Base-by-base conservation (phyloP, 768 basidiomycete genomes). In the Lactarius sp. region DNA sequence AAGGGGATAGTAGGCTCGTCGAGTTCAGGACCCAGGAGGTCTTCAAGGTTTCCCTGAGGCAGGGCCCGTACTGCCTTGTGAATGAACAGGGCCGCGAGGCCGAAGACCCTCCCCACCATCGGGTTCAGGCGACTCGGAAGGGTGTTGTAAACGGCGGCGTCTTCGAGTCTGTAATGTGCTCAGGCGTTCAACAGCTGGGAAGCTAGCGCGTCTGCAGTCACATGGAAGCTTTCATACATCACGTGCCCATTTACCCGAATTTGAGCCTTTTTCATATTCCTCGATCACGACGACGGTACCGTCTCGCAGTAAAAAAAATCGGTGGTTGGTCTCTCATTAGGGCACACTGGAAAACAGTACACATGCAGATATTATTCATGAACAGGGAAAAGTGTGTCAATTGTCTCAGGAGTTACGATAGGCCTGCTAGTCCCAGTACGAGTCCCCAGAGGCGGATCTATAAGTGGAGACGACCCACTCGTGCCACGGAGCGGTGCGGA, bases 1-100 rank as follows among this genome's bases (percentile, higher is more conserved):
- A 42, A 8, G 13, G 56, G 34, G 20, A 44, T 41, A 33, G 61
- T 41, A 33, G 61, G 65, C 8, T 49, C 52, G n/a, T 59, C 62
- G n/a, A 66, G 9, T 41, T 36, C 56, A 7, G 62, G 52, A 18
- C 37, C 58, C 33, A 66, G 41, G 27, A 65, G 47, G 39, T 64
- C 57, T 12, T 16, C 58, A n/a, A 66, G 57, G 20, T 41, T 41
- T 36, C 65, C 52, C 20, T 59, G 64, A 41, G 59, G 64, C 22
- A 65, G 59, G 22, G 59, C 59, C 18, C 14, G 54, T 55, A 39
- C 64, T 41, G 50, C 59, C 36, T 41, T 56, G 42, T 16, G 22
- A 31, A 60, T 31, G 34, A 60, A 22, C 41, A 60, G 53, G 37
- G 41, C 39, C 12, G 13, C 22, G 41, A 55, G 14, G 36, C 59